Evolutionary conservation across 257 asterid genomes (phyloP).

Genomic region (Jacaranda mimosifolia): DNA sequence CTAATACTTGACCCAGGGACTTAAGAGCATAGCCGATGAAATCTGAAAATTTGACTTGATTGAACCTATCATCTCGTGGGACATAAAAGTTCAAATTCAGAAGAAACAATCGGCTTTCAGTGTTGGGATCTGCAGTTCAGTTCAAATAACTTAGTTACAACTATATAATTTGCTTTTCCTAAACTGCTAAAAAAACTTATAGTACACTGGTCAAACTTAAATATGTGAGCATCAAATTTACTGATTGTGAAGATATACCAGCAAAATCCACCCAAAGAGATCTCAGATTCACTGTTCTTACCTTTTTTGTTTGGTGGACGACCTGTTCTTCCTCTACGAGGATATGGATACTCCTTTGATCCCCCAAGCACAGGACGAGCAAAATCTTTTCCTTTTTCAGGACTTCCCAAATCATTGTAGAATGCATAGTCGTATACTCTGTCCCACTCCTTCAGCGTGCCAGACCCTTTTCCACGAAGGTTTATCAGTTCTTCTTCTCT

Average conservation of each 20-base stretch:
- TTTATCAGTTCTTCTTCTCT: slow-evolving; percentile 76
- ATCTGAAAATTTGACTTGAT: slow-evolving; percentile 79
- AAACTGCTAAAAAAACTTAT: neutral
- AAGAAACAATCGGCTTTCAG: slow-evolving; percentile 71
- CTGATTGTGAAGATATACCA: no score
- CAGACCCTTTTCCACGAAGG: slow-evolving; percentile 73
- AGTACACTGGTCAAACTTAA: no score
- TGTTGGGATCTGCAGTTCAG: slow-evolving; percentile 65
- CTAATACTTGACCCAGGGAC: slow-evolving; percentile 76
- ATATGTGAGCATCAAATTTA: no score
- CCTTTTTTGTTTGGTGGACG: slow-evolving; percentile 78
- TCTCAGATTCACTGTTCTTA: slow-evolving; percentile 23
- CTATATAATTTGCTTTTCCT: neutral
- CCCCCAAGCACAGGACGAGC: slow-evolving; percentile 89
- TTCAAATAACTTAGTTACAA: slow-evolving; percentile 3
- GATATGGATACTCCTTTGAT: slow-evolving; percentile 69
- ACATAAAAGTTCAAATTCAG: slow-evolving; percentile 69
- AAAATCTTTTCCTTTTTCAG: slow-evolving; percentile 67
- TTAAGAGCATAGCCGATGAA: slow-evolving; percentile 79
- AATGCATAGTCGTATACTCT: slow-evolving; percentile 89
- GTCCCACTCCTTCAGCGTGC: slow-evolving; percentile 82
- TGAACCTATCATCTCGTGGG: slow-evolving; percentile 86
- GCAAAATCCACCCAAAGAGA: no score
- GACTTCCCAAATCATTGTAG: slow-evolving; percentile 83
- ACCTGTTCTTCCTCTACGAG: slow-evolving; percentile 90